Evolutionary conservation across 208 protist species (phyloP), one percentile per base, ranked within the genome.

Genomic region (Plasmodiophora brassicae): DNA sequence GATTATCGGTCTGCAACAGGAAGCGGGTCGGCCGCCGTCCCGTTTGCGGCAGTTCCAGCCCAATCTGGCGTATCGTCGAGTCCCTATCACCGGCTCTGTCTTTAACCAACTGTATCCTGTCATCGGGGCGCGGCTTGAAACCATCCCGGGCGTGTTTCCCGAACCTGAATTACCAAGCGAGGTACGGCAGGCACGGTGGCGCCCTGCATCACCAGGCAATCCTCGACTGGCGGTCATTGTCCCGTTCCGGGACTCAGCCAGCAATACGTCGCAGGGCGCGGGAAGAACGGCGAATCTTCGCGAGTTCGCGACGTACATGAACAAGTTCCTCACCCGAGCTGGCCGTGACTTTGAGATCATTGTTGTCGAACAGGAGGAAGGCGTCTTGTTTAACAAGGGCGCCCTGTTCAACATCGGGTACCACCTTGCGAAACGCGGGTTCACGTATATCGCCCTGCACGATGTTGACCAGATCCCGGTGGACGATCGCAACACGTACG

Each of bases 401-500:
- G 65, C 65, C 20, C 41, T 78, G n/a, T 78, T 78, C 65, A 78
- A 78, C n/a, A 78, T 78, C 65, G 65, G 65, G 10, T 78, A 78
- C 41, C 5, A 78, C n/a, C 65, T 78, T n/a, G n/a, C 41, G 32
- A 5, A 32, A 78, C 5, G 41, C 41, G 65, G 41, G 32, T 78
- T 78, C 65, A 32, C 65, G 5, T 78, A 78, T 32, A 78, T 78
- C 32, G 65, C 65, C 32, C 65, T 78, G 20, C 65, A 78, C n/a
- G 65, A 78, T 38, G 65, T 78, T 32, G 65, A 78, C 65, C 65
- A 78, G n/a, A n/a, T 78, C 65, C 65, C 65, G n/a, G 41, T 78
- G 32, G 65, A 78, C 41, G 32, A 5, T 5, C 5, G 65, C 5
- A 78, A 78, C n/a, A 32, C 5, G 14, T 78, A 78, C 65, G 14